Percentiles rank a stretch among this genome's conserved stretches.
Conservation (phyloP, 2,329 filamentous ascomycete species). For the Diaporthe australafricana region DNA sequence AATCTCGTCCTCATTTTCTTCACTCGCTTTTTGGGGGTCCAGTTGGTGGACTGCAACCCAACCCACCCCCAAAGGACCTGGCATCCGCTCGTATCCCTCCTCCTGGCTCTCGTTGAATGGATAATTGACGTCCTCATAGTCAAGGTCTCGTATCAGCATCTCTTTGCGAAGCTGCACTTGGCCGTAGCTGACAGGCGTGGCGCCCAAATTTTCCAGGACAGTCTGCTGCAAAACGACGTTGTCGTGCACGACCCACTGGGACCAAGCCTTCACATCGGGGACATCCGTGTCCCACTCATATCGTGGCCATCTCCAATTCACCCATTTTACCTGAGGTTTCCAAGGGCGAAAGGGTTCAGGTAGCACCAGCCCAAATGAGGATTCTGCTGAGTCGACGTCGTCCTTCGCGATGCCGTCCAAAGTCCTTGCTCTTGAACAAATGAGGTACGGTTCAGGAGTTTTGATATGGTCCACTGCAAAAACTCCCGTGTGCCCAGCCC, state of each 20-base stretch:
- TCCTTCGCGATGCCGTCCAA: not conserved
- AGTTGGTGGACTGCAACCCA: no score
- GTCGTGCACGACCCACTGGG: slow-evolving; percentile 5
- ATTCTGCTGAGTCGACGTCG: no score
- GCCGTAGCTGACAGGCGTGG: not conserved
- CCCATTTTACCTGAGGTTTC: slow-evolving; percentile 4
- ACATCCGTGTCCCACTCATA: not conserved
- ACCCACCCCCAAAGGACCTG: no score
- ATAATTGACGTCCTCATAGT: not conserved
- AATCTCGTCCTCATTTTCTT: no score
- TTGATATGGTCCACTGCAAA: slow-evolving; percentile 1
- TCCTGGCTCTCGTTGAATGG: not conserved
- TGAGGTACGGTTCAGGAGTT: not conserved
- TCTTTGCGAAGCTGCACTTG: not conserved
- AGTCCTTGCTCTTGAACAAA: not conserved
- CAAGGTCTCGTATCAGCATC: not conserved
- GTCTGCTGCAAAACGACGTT: not conserved
- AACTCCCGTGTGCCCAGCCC: not conserved
- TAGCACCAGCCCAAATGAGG: not conserved
- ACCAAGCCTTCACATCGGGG: not conserved
- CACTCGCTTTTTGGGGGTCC: no score
- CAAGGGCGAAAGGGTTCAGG: not conserved
- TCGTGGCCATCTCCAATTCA: slow-evolving; percentile 23
- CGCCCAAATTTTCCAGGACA: not conserved
- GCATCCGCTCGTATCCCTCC: no score